Evolutionary conservation across 2,329 filamentous ascomycete species (phyloP).

Genomic region (Calycina herbarum): DNA sequence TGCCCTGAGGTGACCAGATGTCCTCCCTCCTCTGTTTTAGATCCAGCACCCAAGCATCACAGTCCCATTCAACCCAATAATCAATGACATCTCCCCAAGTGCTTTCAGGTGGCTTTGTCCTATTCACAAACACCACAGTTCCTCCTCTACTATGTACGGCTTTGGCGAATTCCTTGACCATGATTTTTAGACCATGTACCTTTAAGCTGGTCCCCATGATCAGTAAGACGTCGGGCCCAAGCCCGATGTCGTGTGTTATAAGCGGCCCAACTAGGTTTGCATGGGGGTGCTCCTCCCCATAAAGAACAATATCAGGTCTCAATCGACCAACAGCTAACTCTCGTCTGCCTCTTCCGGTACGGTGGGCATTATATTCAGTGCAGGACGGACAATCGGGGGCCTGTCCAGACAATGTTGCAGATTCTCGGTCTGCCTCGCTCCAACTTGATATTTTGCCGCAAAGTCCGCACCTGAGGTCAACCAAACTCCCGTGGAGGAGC

Average conservation of each 20-base stretch:
- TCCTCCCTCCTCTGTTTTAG: conserved; percentile 41
- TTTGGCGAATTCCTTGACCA: conserved; percentile 71
- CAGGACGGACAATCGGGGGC: conserved; percentile 70
- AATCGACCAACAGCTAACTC: conserved; percentile 67
- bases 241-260: conserved; percentile 64
- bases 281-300: conserved; percentile 71
- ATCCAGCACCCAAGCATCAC: conserved; percentile 70
- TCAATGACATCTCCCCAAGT: conserved; percentile 73
- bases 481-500: conserved; percentile 70
- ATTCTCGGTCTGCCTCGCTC: conserved; percentile 53
- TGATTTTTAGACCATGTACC: conserved; percentile 69
- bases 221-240: conserved; percentile 66
- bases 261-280: conserved; percentile 68
- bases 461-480: conserved; percentile 62
- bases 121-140: conserved; percentile 72
- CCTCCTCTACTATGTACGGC: conserved; percentile 65
- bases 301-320: conserved; percentile 71
- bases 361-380: conserved; percentile 58
- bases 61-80: conserved; percentile 74
- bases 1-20: conserved; percentile 36
- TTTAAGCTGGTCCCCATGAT: conserved; percentile 71
- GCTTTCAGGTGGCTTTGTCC: conserved; percentile 70
- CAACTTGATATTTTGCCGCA: conserved; percentile 59
- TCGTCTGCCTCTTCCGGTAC: conserved; percentile 65
- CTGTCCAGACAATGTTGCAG: conserved; percentile 54